Percentiles rank a stretch among this genome's conserved stretches.
phyloP scores from a whole-genome alignment of 2,329 filamentous ascomycete species.

The Fusarium caatingaense region DNA sequence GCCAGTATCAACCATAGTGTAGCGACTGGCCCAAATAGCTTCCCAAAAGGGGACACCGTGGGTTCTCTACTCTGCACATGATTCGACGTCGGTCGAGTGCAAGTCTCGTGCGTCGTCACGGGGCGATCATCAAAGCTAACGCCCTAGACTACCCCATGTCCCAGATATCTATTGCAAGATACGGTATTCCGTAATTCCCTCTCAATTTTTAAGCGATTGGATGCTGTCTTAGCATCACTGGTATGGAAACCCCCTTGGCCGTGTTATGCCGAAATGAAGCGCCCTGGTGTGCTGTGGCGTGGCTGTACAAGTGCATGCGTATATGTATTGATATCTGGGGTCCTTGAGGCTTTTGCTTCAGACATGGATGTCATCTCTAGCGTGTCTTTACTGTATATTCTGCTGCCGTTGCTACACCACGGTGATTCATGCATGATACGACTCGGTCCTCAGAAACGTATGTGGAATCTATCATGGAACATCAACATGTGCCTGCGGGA shows the following conservation, averaged over 20 bases:
- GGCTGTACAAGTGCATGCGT: conserved; percentile 24
- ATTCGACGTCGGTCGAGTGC: conserved; percentile 30
- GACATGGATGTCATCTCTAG: conserved; percentile 20
- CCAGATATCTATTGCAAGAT: conserved; percentile 5
- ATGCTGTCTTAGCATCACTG: background rate
- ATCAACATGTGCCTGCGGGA: conserved; percentile 27
- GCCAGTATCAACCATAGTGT: background rate
- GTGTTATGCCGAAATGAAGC: conserved; percentile 40
- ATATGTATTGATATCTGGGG: conserved; percentile 9
- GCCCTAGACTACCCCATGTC: background rate
- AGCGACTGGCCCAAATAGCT: conserved; percentile 4
- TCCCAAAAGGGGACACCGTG: conserved; percentile 31
- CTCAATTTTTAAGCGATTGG: conserved; percentile 13
- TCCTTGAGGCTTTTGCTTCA: conserved; percentile 2
- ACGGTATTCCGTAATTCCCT: background rate
- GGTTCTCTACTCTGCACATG: conserved; percentile 38
- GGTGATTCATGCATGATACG: conserved; percentile 46
- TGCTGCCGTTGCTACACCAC: conserved; percentile 1
- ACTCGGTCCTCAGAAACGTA: conserved; percentile 28
- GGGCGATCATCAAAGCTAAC: conserved; percentile 19
- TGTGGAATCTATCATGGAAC: conserved; percentile 6
- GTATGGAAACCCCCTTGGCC: conserved; percentile 8
- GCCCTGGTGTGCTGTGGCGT: conserved; percentile 18
- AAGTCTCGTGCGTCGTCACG: conserved; percentile 45
- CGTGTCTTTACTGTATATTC: conserved; percentile 16